Evolutionary conservation across 257 asterid species (phyloP), one percentile per base, ranked within the genome.

Genomic region (Gynochthodes officinalis): DNA sequence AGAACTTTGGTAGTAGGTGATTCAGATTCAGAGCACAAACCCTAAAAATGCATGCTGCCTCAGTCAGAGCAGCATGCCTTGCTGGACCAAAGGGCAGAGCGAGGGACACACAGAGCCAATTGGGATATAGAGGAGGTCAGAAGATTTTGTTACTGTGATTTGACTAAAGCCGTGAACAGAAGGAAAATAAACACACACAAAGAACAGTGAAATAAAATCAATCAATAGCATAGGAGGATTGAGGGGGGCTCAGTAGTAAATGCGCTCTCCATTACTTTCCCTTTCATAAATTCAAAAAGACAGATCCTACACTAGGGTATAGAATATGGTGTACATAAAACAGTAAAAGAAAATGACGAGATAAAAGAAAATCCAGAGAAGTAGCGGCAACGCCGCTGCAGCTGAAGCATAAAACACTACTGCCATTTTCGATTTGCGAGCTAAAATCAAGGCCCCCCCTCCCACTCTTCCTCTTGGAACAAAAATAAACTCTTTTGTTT

Each of bases 351-450:
- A 39, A 32, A 61, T 23, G 80, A 67, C 61, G 67, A 54, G 46
- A 55, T 25, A 54, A 65, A 67, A 66, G 60, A 78, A 76, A 79
- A 71, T 81, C 62, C 77, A 81, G 82, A 78, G 86, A 39, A 59
- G 59, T 60, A 64, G 81, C 83, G 73, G 83, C 69, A 75, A 39
- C 57, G 42, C 73, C 33, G 80, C 81, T 66, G 78, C 80, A 72
- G 77, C 82, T 77, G 57, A 79, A 75, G 80, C 89, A 85, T 82
- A 85, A 79, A 77, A 80, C 83, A 64, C 75, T 69, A 67, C 85
- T 84, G 84, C 87, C 86, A 84, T 80, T 89, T 85, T 87, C 93
- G 97, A 87, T 86, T 87, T 83, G 70, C 89, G 96, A 83, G 96
- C 95, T 64, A 42, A 72, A 72, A 65, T 32, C 62, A 30, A 42